Conservation (phyloP, 2,329 filamentous ascomycete genomes). For the Purpureocillium lavendulum region DNA sequence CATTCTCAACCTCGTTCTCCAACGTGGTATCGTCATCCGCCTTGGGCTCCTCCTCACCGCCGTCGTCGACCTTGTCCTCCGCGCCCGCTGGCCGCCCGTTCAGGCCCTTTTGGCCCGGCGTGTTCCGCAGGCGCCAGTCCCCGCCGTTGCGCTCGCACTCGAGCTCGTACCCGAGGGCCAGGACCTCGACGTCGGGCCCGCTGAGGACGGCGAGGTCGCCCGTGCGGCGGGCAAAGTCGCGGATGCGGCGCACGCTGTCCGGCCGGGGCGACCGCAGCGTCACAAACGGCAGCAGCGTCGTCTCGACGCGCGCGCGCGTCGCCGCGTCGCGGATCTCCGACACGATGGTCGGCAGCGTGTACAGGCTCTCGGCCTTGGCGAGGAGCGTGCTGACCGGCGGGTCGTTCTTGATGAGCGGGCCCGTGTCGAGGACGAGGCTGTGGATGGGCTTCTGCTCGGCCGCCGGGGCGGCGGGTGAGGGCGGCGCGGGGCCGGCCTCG, state of each 20-base stretch:
- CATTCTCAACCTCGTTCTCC: too few relatives aligned
- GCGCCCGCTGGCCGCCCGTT: slow-evolving; percentile 48
- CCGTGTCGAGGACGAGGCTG: slow-evolving; percentile 81
- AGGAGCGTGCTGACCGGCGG: slow-evolving; percentile 77
- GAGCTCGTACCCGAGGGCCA: slow-evolving; percentile 90
- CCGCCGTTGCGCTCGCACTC: slow-evolving; percentile 87
- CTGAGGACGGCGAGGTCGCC: slow-evolving; percentile 86
- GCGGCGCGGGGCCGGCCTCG: slow-evolving; percentile 6
- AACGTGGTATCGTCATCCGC: slow-evolving; percentile 16
- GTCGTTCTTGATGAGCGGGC: slow-evolving; percentile 89
- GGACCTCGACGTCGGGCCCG: slow-evolving; percentile 77
- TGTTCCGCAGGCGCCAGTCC: slow-evolving; percentile 72
- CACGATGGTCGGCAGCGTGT: slow-evolving; percentile 80
- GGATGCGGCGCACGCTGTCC: slow-evolving; percentile 70
- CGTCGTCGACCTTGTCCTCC: too few relatives aligned
- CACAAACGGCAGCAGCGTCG: slow-evolving; percentile 76
- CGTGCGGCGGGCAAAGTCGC: slow-evolving; percentile 79
- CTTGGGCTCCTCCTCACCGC: too few relatives aligned
- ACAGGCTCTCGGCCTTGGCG: slow-evolving; percentile 64
- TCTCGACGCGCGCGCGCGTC: slow-evolving; percentile 74
- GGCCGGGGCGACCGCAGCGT: slow-evolving; percentile 66
- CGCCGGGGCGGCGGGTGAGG: slow-evolving; percentile 3
- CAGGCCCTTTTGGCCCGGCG: slow-evolving; percentile 69
- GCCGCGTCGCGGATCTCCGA: slow-evolving; percentile 81
- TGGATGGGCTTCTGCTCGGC: slow-evolving; percentile 57